Evolutionary conservation across 805 yeast species (phyloP).

Genomic region (Metschnikowia aberdeeniae): DNA sequence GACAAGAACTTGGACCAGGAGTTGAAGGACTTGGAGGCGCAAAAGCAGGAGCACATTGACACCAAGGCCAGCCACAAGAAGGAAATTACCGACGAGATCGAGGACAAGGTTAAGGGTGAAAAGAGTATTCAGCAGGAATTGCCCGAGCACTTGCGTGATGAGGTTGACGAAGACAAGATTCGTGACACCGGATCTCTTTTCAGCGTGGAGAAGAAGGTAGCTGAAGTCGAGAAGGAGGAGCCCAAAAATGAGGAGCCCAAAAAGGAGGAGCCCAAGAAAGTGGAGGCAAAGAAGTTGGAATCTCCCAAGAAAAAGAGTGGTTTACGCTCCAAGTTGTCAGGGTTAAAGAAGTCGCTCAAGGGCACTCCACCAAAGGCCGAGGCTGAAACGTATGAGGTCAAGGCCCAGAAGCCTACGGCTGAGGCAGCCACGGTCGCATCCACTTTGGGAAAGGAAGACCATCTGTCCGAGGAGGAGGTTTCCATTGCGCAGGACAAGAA

Average conservation of each 20-base stretch:
- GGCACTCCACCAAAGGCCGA: not conserved
- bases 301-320: constrained; percentile 12
- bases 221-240: not conserved
- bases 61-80: constrained; percentile 35
- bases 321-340: constrained; percentile 14
- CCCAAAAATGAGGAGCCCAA: not conserved
- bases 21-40: constrained; percentile 37
- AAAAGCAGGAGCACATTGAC: constrained; percentile 34
- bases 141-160: constrained; percentile 48
- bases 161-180: constrained; percentile 32
- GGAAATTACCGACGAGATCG: constrained; percentile 28
- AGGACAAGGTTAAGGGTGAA: constrained; percentile 42
- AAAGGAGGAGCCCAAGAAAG: not conserved
- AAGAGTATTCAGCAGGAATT: constrained; percentile 45
- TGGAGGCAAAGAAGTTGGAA: constrained; percentile 3
- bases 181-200: constrained; percentile 39
- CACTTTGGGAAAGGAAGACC: constrained; percentile 7
- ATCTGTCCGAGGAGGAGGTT: constrained; percentile 25
- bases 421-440: constrained; percentile 8
- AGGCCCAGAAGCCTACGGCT: constrained; percentile 10
- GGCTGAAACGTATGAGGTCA: not conserved
- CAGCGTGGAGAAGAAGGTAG: constrained; percentile 23
- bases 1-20: constrained; percentile 39
- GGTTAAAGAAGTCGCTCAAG: constrained; percentile 4
- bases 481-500: constrained; percentile 25